Evolutionary conservation across 768 basidiomycete species (phyloP), one percentile per base, ranked within the genome.

Genomic region (Lentinus tigrinus): DNA sequence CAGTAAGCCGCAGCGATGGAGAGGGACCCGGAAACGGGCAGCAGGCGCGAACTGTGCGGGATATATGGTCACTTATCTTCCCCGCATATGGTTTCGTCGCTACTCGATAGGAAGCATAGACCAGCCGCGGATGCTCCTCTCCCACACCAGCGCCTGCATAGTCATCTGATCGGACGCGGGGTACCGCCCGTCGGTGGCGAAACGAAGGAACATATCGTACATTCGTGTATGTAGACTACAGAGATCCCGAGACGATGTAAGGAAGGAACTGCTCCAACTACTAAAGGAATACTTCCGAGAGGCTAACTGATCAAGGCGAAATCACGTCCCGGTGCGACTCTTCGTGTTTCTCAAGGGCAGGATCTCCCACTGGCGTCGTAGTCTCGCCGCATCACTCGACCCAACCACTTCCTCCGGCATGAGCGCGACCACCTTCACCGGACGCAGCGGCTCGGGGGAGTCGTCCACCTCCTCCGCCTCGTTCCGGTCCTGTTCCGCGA

Each of bases 391-490:
- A 36, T 68, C 51, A 55, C 74, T 70, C 50, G 73, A 67, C 36
- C 66, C 54, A 26, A 58, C 55, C 57, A 67, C 56, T 47, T 72
- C 70, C 55, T 83, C 77, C 39, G 78, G 75, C 28, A 77, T 66
- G 52, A 69, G 47, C 11, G 77, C 73, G 37, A 88, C 65, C 52
- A 88, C 77, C 54, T 82, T 75, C 21, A 90, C 81, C 42, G 75
- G 73, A 63, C 91, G 77, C 14, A 76, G 73, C 39, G 68, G 67
- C 43, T 88, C 86, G 4, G 74, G 75, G 14, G 88, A 85, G 67
- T 93, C 87, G 65, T 94, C 91, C 14, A 85, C 82, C 69, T 91
- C 90, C 2, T 81, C 85, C 56, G 91, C 91, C 70, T 89, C 89
- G 6, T 83, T 85, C 23, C 86, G 79, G 51, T 94, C 91, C 62